Conservation (phyloP, 352 stramenopile genomes). For the Phytopythium ostracodes region DNA sequence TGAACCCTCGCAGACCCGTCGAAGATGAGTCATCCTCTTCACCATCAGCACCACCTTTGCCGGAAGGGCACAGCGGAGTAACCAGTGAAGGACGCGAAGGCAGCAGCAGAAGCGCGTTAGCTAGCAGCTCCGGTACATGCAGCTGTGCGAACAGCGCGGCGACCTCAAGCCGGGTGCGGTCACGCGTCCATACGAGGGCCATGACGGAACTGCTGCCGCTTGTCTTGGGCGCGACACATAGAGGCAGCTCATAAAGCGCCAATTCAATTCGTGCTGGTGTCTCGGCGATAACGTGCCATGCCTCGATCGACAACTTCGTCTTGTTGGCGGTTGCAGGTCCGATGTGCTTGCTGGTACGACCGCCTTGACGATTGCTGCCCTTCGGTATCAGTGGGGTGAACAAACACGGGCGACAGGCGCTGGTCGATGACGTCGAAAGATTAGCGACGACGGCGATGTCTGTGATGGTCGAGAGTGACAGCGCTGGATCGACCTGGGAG, state of each 20-base stretch:
- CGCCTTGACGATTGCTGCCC: background rate
- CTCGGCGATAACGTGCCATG: slow-evolving; percentile 37
- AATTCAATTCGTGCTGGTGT: slow-evolving; percentile 36
- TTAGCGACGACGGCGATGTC: slow-evolving; percentile 18
- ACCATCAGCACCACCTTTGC: background rate
- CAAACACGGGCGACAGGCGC: background rate
- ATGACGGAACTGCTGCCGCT: slow-evolving; percentile 29
- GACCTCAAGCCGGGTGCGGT: slow-evolving; percentile 28
- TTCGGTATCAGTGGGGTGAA: background rate
- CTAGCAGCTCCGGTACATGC: slow-evolving; percentile 37
- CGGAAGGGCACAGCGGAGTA: background rate
- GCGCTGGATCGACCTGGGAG: slow-evolving; percentile 13
- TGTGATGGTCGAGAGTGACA: slow-evolving; percentile 26
- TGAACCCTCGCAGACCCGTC: slow-evolving; percentile 39
- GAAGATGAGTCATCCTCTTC: slow-evolving; percentile 33
- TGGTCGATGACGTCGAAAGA: slow-evolving; percentile 1
- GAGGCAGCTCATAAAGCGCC: slow-evolving; percentile 43
- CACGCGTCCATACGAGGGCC: slow-evolving; percentile 39
- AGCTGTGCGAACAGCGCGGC: slow-evolving; percentile 44
- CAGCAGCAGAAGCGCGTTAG: background rate
- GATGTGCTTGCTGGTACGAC: slow-evolving; percentile 5
- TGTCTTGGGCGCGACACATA: slow-evolving; percentile 23
- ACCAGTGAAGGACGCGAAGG: background rate
- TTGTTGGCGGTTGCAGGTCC: slow-evolving; percentile 7
- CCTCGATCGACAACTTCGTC: slow-evolving; percentile 14